Evolutionary conservation across 139 green algal species (phyloP), one percentile per base, ranked within the genome.

Genomic region (Coccomyxa sp.): DNA sequence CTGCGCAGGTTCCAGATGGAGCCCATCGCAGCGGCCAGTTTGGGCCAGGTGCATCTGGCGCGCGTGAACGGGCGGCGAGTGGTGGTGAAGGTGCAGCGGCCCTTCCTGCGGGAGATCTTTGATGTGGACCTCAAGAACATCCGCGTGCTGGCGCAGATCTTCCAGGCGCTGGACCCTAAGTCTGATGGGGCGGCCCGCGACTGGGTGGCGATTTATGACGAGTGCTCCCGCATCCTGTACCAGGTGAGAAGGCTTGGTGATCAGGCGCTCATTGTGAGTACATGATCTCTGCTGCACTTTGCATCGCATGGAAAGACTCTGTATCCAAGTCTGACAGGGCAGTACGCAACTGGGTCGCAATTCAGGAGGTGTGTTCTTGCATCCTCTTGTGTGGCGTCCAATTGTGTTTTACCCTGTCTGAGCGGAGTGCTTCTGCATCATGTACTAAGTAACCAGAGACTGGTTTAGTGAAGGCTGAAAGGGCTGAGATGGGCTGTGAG

Each of bases 121-220:
- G 94, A 98, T 84, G 95, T 99, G 68, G 95, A 99, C 85, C 88
- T 98, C 27, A 97, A 98, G 86, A 98, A 99, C 85, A 88, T 99
- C 35, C 85, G 94, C 29, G 84, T 95, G n/a, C 86, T 99, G 75
- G 92, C 95, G 5, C 83, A 97, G 86, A 90, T 83, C 82, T 80
- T 88, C 41, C 86, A 90, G 78, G 77, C 78, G 39, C 69, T 87
- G 38, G 96, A 99, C 88, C 95, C 96, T 77, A 99, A 98, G 88
- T 96, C 90, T 5, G 96, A 99, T 83, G 96, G 96, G 64, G 96
- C 96, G 9, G 93, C 94, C 18, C 89, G 96, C 68, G 96, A 99
- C 87, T 99, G 96, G 96, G 96, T 99, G 41, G 96, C 96, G 74
- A 99, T 99, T 81, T 99, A 99, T 82, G 96, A 99, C 83, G 96